phyloP scores from a whole-genome alignment of 1,139 yeast species.

The Pneumocystis wakefieldiae region DNA sequence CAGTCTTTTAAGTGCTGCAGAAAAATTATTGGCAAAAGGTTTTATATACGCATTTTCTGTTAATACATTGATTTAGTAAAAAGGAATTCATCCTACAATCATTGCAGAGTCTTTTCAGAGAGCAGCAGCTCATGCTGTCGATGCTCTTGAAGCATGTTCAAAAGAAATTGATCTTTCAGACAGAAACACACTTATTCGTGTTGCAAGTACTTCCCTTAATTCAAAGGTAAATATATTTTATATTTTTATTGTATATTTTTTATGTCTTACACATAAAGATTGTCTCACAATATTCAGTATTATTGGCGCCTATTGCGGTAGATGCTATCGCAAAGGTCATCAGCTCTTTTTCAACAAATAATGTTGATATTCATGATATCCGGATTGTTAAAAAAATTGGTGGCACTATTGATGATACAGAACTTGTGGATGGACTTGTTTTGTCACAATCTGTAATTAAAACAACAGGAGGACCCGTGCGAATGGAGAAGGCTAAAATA shows the following conservation, averaged over 20 bases:
- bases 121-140: conserved; percentile 80
- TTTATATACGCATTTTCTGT: not conserved
- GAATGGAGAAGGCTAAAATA: conserved; percentile 84
- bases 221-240: conserved; percentile 26
- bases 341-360: conserved; percentile 38
- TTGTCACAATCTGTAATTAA: conserved; percentile 81
- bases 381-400: conserved; percentile 87
- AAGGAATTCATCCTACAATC: conserved; percentile 86
- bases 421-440: conserved; percentile 82
- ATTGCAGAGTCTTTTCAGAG: conserved; percentile 91
- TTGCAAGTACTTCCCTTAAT: conserved; percentile 85
- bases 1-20: conserved; percentile 87
- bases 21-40: conserved; percentile 54
- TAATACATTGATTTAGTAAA: not conserved
- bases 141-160: conserved; percentile 72
- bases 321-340: conserved; percentile 77
- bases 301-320: conserved; percentile 86
- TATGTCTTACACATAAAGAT: conserved; percentile 35
- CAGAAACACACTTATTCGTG: conserved; percentile 68
- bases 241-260: not conserved
- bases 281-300: conserved; percentile 76
- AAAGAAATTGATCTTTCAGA: conserved; percentile 60
- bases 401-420: conserved; percentile 94
- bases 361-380: conserved; percentile 78
- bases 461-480: conserved; percentile 88